Conservation (phyloP, 2,329 filamentous ascomycete genomes). For the Bipolaris zeicola region DNA sequence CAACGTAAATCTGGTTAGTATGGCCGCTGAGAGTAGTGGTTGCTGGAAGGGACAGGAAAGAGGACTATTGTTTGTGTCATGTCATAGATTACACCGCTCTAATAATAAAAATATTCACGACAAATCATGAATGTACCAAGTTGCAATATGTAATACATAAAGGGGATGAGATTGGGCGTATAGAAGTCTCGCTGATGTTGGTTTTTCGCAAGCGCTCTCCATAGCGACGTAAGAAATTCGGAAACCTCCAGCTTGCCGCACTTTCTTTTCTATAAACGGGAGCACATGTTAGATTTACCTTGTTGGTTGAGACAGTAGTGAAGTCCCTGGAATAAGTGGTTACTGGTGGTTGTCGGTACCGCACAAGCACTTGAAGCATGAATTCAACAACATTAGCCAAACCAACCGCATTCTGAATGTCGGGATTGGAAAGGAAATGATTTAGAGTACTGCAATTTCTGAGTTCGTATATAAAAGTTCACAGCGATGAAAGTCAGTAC, state of each 20-base stretch:
- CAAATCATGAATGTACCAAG: no score
- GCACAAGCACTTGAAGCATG: not conserved
- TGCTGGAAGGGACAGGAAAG: no score
- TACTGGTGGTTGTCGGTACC: not conserved
- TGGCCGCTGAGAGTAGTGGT: no score
- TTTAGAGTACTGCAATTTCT: not conserved
- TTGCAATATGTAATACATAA: not conserved
- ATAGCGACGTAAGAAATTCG: not conserved
- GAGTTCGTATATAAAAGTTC: not conserved
- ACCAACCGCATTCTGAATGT: not conserved
- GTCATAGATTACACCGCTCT: no score
- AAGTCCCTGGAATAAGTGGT: not conserved
- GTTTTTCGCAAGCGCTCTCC: not conserved
- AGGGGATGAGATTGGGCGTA: not conserved
- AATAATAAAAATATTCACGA: no score
- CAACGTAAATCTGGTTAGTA: no score
- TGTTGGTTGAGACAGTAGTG: not conserved
- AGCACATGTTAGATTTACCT: not conserved
- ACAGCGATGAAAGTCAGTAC: not conserved
- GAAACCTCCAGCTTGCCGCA: not conserved
- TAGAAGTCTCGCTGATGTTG: not conserved
- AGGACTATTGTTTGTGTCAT: no score
- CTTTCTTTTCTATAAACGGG: not conserved
- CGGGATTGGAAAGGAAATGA: not conserved
- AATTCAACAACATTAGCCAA: not conserved